phyloP scores from a whole-genome alignment of 208 protist species.

The Acanthamoeba sp. region DNA sequence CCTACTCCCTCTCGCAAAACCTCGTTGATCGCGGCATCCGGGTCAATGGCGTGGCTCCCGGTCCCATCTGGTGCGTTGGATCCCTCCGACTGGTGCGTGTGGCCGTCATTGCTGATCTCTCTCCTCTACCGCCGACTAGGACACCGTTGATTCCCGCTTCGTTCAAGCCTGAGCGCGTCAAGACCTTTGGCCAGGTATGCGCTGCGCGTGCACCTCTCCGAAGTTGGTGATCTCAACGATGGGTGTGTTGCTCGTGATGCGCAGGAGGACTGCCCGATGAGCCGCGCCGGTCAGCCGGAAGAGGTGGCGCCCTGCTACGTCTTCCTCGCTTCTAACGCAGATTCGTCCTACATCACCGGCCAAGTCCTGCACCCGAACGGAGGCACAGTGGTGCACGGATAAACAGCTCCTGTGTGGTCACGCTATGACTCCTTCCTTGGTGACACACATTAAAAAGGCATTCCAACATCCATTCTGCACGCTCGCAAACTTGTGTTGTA shows the following conservation, averaged over 20 bases:
- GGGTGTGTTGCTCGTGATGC: neutral
- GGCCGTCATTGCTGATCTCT: too few relatives aligned
- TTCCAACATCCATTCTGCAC: too few relatives aligned
- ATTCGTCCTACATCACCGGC: slow-evolving; percentile 83
- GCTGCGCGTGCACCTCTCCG: neutral
- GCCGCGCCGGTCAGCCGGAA: slow-evolving; percentile 83
- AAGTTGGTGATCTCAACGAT: neutral
- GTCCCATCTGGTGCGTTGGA: slow-evolving; percentile 79
- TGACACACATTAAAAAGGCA: neutral
- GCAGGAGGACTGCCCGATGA: slow-evolving; percentile 64
- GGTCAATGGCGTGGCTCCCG: slow-evolving; percentile 87
- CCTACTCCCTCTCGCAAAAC: slow-evolving; percentile 79
- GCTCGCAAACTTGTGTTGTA: too few relatives aligned
- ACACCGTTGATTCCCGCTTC: slow-evolving; percentile 78
- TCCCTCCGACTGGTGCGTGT: neutral
- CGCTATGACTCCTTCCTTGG: neutral
- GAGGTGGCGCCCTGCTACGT: slow-evolving; percentile 83
- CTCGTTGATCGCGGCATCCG: slow-evolving; percentile 80
- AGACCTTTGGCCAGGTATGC: slow-evolving; percentile 76
- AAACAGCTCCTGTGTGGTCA: neutral
- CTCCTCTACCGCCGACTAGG: neutral
- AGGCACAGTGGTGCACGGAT: slow-evolving; percentile 77
- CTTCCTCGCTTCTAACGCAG: slow-evolving; percentile 82
- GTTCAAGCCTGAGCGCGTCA: slow-evolving; percentile 62
- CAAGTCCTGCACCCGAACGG: slow-evolving; percentile 84